Evolutionary conservation across 345 rosid species (phyloP), one percentile per base, ranked within the genome.

Genomic region (Diplotaxis tenuifolia): DNA sequence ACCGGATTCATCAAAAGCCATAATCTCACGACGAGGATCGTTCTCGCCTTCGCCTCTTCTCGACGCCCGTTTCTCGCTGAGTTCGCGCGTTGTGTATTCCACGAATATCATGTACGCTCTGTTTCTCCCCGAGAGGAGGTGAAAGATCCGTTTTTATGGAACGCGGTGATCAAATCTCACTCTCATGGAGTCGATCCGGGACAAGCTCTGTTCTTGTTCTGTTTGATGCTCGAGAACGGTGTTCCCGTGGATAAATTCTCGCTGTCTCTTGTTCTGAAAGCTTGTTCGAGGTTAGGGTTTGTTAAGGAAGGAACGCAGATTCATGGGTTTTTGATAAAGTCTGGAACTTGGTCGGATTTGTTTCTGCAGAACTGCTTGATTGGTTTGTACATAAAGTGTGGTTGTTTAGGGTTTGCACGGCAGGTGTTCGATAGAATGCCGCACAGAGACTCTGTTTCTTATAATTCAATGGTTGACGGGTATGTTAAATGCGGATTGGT

Each of bases 401-500:
- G 82, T 5, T 71, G 73, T 64, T 36, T 83, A 16, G 82, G 80
- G 0, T 77, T 52, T 27, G 47, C 85, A 0, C 80, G 85, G 18
- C 78, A 77, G 54, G 5, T 83, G 3, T 83, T 80, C 40, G 85
- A 83, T 74, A 83, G 65, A 47, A 80, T 77, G 76, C 23, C 71
- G 1, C 63, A 31, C 2, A 54, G 82, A 70, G 86, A 83, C 69
- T 80, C 82, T 0, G 83, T 83, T 71, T 80, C 86, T 12, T 80
- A 75, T 68, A 83, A 83, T 1, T 80, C 83, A 0, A 80, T 83
- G 80, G 80, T 83, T 9, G 83, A 83, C 27, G 86, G 86, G 55
- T 85, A 85, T 73, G 85, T 82, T 0, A 88, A 86, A 53, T n/a
- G 67, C 32, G 91, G 91, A 47, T 54, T 68, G 64, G 53, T 84